Conservation (phyloP, 129 eudicot genomes). For the Chrysanthemum seticuspe region DNA sequence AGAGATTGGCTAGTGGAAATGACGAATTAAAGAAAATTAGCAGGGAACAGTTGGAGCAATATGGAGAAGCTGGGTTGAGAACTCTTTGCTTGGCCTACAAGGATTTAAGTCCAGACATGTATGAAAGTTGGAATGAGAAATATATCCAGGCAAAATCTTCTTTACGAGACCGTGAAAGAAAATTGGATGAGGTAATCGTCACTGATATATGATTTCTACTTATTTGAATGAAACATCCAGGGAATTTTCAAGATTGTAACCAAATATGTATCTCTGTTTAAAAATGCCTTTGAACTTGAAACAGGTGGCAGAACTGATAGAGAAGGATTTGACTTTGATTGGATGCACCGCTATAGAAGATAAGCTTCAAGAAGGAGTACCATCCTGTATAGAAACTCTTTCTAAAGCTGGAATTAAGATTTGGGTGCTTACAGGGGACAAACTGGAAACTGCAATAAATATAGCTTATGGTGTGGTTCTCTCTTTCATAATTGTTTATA, state of each 20-base stretch:
- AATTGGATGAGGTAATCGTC: conserved; percentile 80
- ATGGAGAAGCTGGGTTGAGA: conserved; percentile 93
- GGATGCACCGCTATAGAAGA: conserved; percentile 99
- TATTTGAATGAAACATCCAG: not conserved
- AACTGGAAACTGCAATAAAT: conserved; percentile 96
- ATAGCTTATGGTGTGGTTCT: conserved; percentile 76
- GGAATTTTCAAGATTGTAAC: conserved; percentile 3
- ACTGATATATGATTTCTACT: conserved; percentile 1
- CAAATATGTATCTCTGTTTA: conserved; percentile 7
- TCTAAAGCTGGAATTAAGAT: conserved; percentile 96
- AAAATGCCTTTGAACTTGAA: conserved; percentile 14
- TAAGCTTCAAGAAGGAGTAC: conserved; percentile 99
- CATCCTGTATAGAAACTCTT: conserved; percentile 90
- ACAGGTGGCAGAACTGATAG: conserved; percentile 95
- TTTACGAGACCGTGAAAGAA: conserved; percentile 87
- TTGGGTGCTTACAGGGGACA: conserved; percentile 99
- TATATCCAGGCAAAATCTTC: conserved; percentile 92
- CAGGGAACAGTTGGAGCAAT: conserved; percentile 87
- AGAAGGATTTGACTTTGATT: conserved; percentile 78
- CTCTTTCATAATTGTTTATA: conserved; percentile 7
- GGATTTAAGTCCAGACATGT: conserved; percentile 66
- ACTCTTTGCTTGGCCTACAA: conserved; percentile 91
- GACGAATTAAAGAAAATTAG: conserved; percentile 60
- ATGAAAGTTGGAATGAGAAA: conserved; percentile 94
- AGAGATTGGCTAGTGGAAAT: conserved; percentile 72